These are phyloP conservation scores for Trichoderma asperellum DNA, from an alignment of 2,329 filamentous ascomycete genomes.

Conservation along the genomic window DNA sequence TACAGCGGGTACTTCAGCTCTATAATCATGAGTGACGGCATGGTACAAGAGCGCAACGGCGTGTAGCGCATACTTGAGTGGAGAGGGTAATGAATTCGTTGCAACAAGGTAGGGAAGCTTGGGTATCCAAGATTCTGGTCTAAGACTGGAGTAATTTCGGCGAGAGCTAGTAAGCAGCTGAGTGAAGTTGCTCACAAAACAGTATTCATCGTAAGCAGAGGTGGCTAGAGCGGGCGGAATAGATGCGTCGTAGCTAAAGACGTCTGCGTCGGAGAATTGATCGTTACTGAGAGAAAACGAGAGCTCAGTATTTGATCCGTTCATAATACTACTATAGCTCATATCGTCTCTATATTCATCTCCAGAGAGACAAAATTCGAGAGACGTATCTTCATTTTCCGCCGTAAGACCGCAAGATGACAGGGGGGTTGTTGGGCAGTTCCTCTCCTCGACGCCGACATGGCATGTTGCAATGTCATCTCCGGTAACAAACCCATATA, in stretches of 20 bases:
- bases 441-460: neutral
- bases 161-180: constrained; percentile 16
- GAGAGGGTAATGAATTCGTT: constrained; percentile 3
- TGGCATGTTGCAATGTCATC: neutral
- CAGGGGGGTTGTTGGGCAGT: neutral
- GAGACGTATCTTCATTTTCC: neutral
- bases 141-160: neutral
- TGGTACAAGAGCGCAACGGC: constrained; percentile 14
- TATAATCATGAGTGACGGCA: constrained; percentile 1
- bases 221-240: neutral
- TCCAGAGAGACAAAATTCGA: neutral
- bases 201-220: constrained; percentile 14
- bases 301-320: too few species aligned
- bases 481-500: neutral
- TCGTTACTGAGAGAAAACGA: neutral
- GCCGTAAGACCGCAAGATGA: neutral
- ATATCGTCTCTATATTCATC: neutral
- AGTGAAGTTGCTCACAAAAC: constrained; percentile 7
- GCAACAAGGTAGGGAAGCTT: constrained; percentile 11
- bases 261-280: neutral
- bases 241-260: neutral
- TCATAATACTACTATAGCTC: too few species aligned
- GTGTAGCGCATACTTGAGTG: constrained; percentile 17
- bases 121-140: constrained; percentile 17
- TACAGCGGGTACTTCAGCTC: neutral